A percentile compares a stretch with the other conserved stretches of the same genome.
These are phyloP conservation scores for Metschnikowia noctiluminum DNA, from an alignment of 805 yeast species.

Conservation along the genomic window DNA sequence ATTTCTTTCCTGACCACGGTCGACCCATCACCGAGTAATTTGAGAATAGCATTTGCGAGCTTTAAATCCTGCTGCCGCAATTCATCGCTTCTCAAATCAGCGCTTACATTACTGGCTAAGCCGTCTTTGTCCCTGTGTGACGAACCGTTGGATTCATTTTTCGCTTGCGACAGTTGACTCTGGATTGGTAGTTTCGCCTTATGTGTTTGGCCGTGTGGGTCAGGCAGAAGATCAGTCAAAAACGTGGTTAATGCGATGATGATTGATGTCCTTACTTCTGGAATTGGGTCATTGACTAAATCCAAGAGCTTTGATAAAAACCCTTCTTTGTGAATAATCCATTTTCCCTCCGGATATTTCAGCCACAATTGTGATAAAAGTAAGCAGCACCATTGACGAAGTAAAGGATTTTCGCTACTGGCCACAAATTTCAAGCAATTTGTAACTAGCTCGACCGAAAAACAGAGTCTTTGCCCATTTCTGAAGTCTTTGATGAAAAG, in stretches of 20 bases:
- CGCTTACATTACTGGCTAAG: slow-evolving; percentile 13
- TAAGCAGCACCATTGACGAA: slow-evolving; percentile 90
- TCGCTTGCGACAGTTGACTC: slow-evolving; percentile 14
- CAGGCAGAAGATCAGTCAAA: slow-evolving; percentile 45
- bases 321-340: slow-evolving; percentile 64
- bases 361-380: slow-evolving; percentile 75
- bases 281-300: slow-evolving; percentile 81
- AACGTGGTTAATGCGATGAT: slow-evolving; percentile 70
- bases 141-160: slow-evolving; percentile 11
- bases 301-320: slow-evolving; percentile 53
- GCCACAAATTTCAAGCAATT: slow-evolving; percentile 66
- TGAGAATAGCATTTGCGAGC: slow-evolving; percentile 64
- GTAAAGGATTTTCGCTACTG: slow-evolving; percentile 74
- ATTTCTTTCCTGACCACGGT: slow-evolving; percentile 85
- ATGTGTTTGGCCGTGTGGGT: slow-evolving; percentile 17
- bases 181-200: slow-evolving; percentile 8
- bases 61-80: slow-evolving; percentile 65
- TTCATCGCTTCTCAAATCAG: slow-evolving; percentile 42
- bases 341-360: slow-evolving; percentile 69
- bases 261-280: slow-evolving; percentile 89
- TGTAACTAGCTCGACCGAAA: slow-evolving; percentile 66
- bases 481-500: slow-evolving; percentile 78
- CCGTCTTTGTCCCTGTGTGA: slow-evolving; percentile 4
- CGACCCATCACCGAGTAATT: slow-evolving; percentile 81
- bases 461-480: slow-evolving; percentile 76